Evolutionary conservation across 345 rosid genomes (phyloP).

Genomic region (Gossypium anomalum): DNA sequence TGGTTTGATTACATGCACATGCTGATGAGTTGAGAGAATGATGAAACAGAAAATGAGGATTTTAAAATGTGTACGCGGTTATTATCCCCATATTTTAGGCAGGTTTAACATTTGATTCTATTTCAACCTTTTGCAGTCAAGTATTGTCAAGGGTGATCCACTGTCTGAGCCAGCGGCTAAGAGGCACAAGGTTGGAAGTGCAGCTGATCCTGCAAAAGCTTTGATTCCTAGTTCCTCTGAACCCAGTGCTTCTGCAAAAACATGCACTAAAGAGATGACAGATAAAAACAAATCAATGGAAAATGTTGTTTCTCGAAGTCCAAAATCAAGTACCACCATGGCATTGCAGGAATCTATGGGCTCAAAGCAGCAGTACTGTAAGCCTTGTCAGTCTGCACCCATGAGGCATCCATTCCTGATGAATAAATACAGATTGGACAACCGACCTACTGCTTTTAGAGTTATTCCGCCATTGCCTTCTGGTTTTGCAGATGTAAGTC

Average conservation of each 20-base stretch:
- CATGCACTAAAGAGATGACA: slow-evolving; percentile 26
- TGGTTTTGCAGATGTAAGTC: slow-evolving; percentile 68
- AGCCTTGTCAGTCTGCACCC: slow-evolving; percentile 32
- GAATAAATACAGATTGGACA: slow-evolving; percentile 78
- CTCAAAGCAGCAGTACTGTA: slow-evolving; percentile 42
- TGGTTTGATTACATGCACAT: not conserved
- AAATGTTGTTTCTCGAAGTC: slow-evolving; percentile 29
- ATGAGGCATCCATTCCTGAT: slow-evolving; percentile 31
- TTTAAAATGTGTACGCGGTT: not conserved
- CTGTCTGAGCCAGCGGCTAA: slow-evolving; percentile 59
- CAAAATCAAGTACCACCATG: slow-evolving; percentile 32
- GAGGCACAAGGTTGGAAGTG: slow-evolving; percentile 49
- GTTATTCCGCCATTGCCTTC: slow-evolving; percentile 71
- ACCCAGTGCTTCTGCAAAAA: slow-evolving; percentile 32
- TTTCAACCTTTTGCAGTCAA: slow-evolving; percentile 51
- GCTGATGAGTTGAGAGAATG: not conserved
- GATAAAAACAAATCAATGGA: slow-evolving; percentile 43
- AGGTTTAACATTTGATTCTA: not conserved
- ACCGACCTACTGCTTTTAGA: slow-evolving; percentile 72
- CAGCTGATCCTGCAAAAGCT: slow-evolving; percentile 36
- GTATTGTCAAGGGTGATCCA: slow-evolving; percentile 61
- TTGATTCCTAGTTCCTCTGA: slow-evolving; percentile 31
- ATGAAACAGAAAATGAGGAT: not conserved
- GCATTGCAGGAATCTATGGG: slow-evolving; percentile 35
- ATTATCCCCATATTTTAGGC: too few species aligned